phyloP scores from a whole-genome alignment of 306 rosid genomes.

The Urtica urens region DNA sequence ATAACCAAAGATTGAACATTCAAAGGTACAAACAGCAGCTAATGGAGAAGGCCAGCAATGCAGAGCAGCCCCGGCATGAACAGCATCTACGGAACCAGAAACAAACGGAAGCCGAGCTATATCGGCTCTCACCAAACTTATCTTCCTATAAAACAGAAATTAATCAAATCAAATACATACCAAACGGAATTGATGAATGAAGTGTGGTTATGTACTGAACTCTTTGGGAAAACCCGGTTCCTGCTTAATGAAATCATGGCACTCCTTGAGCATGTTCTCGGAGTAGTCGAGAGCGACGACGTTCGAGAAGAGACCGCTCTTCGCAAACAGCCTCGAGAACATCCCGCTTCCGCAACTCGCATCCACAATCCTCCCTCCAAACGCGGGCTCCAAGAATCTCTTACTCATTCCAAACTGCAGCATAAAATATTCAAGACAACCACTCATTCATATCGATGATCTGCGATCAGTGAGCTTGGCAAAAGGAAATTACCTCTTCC shows the following conservation, averaged over 20 bases:
- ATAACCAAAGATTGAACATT: not conserved
- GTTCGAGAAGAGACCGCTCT: conserved; percentile 71
- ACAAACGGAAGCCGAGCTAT: conserved; percentile 85
- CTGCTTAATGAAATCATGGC: conserved; percentile 71
- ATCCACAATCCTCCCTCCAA: conserved; percentile 79
- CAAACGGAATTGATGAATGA: not conserved
- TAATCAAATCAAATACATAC: conserved; percentile 15
- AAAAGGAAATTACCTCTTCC: conserved; percentile 43
- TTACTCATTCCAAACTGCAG: conserved; percentile 75
- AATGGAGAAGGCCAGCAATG: conserved; percentile 98
- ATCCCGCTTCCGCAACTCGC: conserved; percentile 94
- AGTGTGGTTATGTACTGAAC: conserved; percentile 35
- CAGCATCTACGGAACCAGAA: conserved; percentile 76
- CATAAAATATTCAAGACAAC: conserved; percentile 9
- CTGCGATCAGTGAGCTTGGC: not conserved
- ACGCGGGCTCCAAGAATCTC: conserved; percentile 55
- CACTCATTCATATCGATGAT: no score
- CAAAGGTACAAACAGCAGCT: conserved; percentile 51
- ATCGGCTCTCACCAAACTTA: conserved; percentile 77
- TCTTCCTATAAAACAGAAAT: conserved; percentile 32
- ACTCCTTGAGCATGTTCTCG: conserved; percentile 79
- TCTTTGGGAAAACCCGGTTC: conserved; percentile 67
- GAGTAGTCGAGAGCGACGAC: conserved; percentile 90
- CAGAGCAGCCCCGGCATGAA: conserved; percentile 93
- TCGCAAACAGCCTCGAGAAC: conserved; percentile 77